Evolutionary conservation across 805 yeast species (phyloP), one percentile per base, ranked within the genome.

Genomic region (Candida railenensis): DNA sequence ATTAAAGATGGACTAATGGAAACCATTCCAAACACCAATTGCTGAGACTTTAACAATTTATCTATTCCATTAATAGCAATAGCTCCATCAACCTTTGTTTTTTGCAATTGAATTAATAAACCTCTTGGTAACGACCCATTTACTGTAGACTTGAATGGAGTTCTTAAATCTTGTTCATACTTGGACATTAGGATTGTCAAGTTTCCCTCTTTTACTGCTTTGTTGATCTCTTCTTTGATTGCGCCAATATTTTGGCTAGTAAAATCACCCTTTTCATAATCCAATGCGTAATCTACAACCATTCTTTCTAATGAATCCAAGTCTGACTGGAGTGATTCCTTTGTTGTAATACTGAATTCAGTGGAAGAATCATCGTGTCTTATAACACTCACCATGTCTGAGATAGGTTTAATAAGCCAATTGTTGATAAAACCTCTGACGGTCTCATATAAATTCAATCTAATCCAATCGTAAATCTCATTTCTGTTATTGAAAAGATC

Each of bases 31-130:
- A 92, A 89, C n/a, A 94, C 94, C 45, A 92, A 77, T 62, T 94
- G 96, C 67, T 92, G 99, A 43, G 94, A 85, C 63, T 89, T 86
- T 39, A 94, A 75, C 53, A 92, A 71, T 60, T 87, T 85, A 65
- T 94, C 98, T 51, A 94, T 91, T 7, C 98, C 98, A 54, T 78
- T 81, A 50, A 92, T 78, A 0, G 97, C 98, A 3, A 90, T 71
- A 33, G 87, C 90, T 7, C 96, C 96, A 62, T 92, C 99, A 4
- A 94, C 97, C 65, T 92, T 92, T 11, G 96, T 85, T 66, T 94
- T 92, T 63, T 92, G 99, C n/a, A 94, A 73, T 64, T 94, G 98
- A 51, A 92, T 91, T 57, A 94, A 68, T 40, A 94, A 63, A 14
- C 91, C 82, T 45, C 96, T 76, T 7, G 90, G 65, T 52, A 92